Conservation (phyloP, 257 asterid species). For the Echites panduratus region DNA sequence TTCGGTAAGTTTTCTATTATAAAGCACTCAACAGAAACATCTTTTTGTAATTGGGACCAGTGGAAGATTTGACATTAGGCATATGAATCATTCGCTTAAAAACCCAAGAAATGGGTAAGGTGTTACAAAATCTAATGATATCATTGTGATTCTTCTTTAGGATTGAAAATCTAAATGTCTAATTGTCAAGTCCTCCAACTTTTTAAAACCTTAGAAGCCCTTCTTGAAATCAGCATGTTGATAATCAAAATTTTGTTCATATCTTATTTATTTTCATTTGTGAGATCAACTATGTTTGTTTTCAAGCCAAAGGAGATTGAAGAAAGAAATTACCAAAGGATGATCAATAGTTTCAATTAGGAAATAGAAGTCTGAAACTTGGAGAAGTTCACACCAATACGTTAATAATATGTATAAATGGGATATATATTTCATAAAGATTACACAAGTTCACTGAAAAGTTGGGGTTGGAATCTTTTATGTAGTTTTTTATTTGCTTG, state of each 20-base stretch:
- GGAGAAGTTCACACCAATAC: neutral
- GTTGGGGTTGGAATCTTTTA: neutral
- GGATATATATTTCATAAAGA: neutral
- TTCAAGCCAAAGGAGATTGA: neutral
- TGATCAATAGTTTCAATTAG: neutral
- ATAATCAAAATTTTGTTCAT: neutral
- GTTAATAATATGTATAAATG: neutral
- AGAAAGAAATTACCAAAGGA: neutral
- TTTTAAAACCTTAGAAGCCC: neutral
- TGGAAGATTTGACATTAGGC: neutral
- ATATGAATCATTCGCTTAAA: neutral
- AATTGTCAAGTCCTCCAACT: neutral
- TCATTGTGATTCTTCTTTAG: neutral
- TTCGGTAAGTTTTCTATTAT: neutral
- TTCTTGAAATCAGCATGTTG: neutral
- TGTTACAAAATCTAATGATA: neutral
- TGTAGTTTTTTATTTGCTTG: neutral
- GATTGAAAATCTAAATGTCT: neutral
- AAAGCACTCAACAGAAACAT: neutral
- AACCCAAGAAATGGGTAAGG: neutral
- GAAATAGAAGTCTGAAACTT: neutral
- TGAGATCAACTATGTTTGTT: neutral
- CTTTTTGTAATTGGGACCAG: neutral
- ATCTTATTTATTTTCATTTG: neutral
- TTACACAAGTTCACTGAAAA: neutral